Evolutionary conservation across 2,329 filamentous ascomycete genomes (phyloP), one percentile per base, ranked within the genome.

Genomic region (Aspergillus nomiae): DNA sequence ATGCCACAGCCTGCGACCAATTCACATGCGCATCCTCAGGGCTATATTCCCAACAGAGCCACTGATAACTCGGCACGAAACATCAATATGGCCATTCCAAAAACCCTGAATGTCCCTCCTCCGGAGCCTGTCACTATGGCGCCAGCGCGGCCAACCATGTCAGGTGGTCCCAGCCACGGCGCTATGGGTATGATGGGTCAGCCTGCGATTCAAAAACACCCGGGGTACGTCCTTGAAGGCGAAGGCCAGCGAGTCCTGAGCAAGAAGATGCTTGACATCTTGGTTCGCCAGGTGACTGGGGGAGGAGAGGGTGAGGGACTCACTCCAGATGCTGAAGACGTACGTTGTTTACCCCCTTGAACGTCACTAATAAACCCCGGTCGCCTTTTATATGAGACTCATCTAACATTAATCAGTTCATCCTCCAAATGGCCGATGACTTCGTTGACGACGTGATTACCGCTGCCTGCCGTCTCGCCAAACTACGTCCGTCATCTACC

Each of bases 241-340:
- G 94, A 97, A 74, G 93, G 92, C 30, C 93, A 97, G 72, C 90
- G 94, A 50, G 91, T 99, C 1, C 83, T 99, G n/a, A 96, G 91
- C 81, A 97, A 97, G 86, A 96, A 96, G 82, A 98, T 97, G 81
- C 85, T 99, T 46, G 94, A 99, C 73, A 94, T 97, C 76, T 85
- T 99, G 43, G 94, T 98, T 10, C 88, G 94, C 57, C 94, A 98
- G 78, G 93, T 98, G 63, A 96, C 92, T 41, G 94, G 94, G 59
- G 89, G 88, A 30, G 86, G 87, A 55, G 90, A 92, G 67, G 89
- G 88, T 64, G 92, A 94, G 74, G 86, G 89, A 43, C 81, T 98
- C 68, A 92, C 92, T 32, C 92, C 95, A 0, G 95, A 98, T 70
- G 94, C 97, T 56, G 95, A 99, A 86, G 94, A 98, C 85, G 94